Conservation (phyloP, 495 filamentous ascomycete genomes). For the Penicillium crystallinum region DNA sequence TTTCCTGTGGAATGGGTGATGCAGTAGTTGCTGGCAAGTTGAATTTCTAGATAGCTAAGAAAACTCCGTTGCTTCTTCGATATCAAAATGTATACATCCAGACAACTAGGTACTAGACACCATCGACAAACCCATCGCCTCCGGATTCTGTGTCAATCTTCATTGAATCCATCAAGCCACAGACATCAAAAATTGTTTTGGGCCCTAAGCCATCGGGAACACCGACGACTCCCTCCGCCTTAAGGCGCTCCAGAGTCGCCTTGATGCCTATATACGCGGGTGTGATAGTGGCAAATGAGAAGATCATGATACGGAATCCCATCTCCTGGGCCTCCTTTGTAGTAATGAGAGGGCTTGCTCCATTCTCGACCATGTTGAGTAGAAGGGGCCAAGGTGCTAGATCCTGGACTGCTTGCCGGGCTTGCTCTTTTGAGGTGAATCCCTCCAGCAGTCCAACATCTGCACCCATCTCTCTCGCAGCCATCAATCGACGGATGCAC, state of each 20-base stretch:
- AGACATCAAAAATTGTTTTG: conserved; percentile 50
- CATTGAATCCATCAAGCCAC: conserved; percentile 54
- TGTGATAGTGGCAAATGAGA: conserved; percentile 47
- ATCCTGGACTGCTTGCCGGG: conserved; percentile 46
- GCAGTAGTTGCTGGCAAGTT: background rate
- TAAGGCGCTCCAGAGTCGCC: conserved; percentile 39
- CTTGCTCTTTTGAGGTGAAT: conserved; percentile 51
- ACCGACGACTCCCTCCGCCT: conserved; percentile 45
- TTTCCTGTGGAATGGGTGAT: no score
- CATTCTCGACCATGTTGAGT: conserved; percentile 61
- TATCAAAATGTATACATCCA: background rate
- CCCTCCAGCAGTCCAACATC: conserved; percentile 66
- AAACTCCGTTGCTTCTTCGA: background rate
- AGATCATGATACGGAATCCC: conserved; percentile 62
- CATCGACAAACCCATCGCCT: conserved; percentile 41
- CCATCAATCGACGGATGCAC: conserved; percentile 50
- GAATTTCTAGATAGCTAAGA: background rate
- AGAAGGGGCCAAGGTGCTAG: conserved; percentile 55
- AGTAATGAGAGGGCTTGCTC: conserved; percentile 52
- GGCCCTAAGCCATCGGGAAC: conserved; percentile 43
- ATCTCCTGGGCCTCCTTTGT: conserved; percentile 53
- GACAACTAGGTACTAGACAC: conserved; percentile 23
- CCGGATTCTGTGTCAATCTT: conserved; percentile 53
- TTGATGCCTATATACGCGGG: conserved; percentile 51
- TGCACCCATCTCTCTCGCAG: conserved; percentile 52